A percentile compares a stretch with the other conserved stretches of the same genome.
Evolutionary conservation across 179 eudicot species (phyloP).

Genomic region (Patellifolia procumbens): DNA sequence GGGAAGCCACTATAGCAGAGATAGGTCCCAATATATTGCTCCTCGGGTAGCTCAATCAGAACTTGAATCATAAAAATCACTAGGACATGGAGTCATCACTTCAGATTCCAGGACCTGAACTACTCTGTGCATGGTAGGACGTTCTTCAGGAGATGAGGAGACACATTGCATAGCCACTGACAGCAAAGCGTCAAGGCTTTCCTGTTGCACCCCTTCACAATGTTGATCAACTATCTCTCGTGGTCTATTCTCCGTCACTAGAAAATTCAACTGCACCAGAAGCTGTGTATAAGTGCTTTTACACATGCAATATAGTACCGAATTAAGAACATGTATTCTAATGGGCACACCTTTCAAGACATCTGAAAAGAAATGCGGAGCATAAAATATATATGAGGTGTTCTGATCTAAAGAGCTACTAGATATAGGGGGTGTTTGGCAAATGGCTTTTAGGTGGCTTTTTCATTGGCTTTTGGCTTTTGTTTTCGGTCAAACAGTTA

Average conservation of each 20-base stretch:
- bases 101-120: constrained; percentile 91
- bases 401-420: no score
- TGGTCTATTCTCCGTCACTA: constrained; percentile 69
- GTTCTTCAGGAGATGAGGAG: constrained; percentile 85
- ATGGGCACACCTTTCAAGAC: not conserved
- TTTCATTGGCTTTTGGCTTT: no score
- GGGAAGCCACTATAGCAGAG: not conserved
- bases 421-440: no score
- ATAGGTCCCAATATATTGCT: constrained; percentile 12
- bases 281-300: constrained; percentile 2
- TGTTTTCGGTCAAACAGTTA: no score
- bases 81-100: constrained; percentile 96
- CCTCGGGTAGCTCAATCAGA: constrained; percentile 54
- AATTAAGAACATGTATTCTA: not conserved
- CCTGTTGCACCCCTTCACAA: constrained; percentile 80
- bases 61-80: constrained; percentile 86
- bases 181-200: constrained; percentile 78
- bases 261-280: constrained; percentile 68
- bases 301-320: not conserved
- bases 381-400: not conserved
- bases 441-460: no score
- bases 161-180: constrained; percentile 82
- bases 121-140: constrained; percentile 96
- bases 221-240: constrained; percentile 73
- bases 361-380: not conserved